Base-by-base conservation (phyloP, 1,284 basidiomycete species). In the Fomitopsis schrenkii region DNA sequence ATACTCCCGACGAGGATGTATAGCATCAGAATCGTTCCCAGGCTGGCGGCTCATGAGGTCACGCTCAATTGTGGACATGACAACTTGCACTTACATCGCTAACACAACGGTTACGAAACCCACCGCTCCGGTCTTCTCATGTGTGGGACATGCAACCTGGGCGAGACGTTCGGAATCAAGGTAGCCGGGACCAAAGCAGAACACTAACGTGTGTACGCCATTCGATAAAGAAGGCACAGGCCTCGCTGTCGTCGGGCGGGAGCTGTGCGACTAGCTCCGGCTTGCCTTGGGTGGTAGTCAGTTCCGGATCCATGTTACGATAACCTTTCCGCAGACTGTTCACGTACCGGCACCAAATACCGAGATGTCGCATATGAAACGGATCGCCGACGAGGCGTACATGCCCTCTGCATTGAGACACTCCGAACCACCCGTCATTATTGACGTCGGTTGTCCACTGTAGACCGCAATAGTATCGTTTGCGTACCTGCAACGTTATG, bases 141-240 rank as follows among this genome's bases (percentile, higher is more conserved):
- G 79, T 0, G 80, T 83, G 5, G 88, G 81, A 68, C 88, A 92
- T 36, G 89, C 90, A 70, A 79, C 80, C 88, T 89, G 61, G 22
- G 19, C 58, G 2, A 52, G 42, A 41, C 26, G 48, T 57, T 62
- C 5, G 61, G 48, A 36, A 62, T 61, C 46, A 59, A 62, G 52
- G 22, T 60, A 46, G 26, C 52, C 44, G 52, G 30, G 36, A 53
- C 61, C 45, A 44, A 58, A 48, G 14, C 45, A 45, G 44, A 59
- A 57, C 60, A 50, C 82, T 70, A 64, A 90, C 90, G 66, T 83
- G 83, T 22, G 86, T 91, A 61, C 80, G 79, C 89, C 87, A 92
- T 75, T 93, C 89, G 53, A 90, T 73, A 59, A 86, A 81, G 71
- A 85, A 93, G 22, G 83, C 81, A 71, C 88, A 93, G 17, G 83